A percentile compares a stretch with the other conserved stretches of the same genome.
phyloP scores from a whole-genome alignment of 2,329 filamentous ascomycete genomes.

The Trichophyton benhamiae region DNA sequence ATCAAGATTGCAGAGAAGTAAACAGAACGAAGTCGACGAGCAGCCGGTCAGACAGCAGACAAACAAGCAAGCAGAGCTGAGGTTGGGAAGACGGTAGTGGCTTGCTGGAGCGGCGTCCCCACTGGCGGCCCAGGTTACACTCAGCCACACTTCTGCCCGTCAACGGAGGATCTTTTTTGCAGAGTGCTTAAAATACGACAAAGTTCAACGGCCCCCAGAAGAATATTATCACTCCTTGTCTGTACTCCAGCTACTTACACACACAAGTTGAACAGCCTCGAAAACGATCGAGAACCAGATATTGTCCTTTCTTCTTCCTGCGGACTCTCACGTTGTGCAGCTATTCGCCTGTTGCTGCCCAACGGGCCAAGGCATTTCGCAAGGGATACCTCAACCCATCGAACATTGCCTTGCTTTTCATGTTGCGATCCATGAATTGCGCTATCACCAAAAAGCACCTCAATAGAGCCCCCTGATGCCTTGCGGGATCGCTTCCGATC shows the following conservation, averaged over 20 bases:
- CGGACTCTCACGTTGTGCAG: neutral
- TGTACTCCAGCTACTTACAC: neutral
- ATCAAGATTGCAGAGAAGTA: neutral
- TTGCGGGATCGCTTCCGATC: conserved; percentile 5
- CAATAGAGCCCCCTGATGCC: conserved; percentile 10
- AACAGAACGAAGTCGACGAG: neutral
- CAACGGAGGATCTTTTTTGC: conserved; percentile 1
- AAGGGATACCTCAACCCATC: too few species aligned
- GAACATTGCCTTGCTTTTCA: neutral
- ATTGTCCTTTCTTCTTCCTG: neutral
- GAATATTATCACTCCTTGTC: neutral
- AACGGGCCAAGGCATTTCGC: neutral
- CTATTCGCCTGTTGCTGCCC: neutral
- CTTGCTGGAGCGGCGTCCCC: neutral
- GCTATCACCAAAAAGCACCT: conserved; percentile 5
- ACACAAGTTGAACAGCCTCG: neutral
- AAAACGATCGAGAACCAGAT: conserved; percentile 1
- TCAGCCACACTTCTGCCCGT: neutral
- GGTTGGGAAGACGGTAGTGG: neutral
- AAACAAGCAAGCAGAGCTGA: neutral
- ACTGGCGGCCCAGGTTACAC: neutral
- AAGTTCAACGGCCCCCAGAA: conserved; percentile 4
- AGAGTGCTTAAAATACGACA: conserved; percentile 1
- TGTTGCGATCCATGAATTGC: conserved; percentile 3
- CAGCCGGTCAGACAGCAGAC: neutral